Base-by-base conservation (phyloP, 352 stramenopile genomes). In the Phytophthora citricola region DNA sequence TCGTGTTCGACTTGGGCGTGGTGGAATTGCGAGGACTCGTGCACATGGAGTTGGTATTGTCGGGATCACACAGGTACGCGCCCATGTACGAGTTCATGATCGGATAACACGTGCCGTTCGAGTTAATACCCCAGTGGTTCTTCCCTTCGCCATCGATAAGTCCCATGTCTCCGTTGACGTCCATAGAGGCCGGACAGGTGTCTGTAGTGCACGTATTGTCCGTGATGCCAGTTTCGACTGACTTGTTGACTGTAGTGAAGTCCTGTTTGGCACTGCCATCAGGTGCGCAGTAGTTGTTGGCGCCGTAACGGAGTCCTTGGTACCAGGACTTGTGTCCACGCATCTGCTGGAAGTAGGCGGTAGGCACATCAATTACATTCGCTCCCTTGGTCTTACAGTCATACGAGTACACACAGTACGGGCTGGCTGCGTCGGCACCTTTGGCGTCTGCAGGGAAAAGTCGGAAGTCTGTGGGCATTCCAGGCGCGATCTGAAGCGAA, bases 401-500 rank as follows among this genome's bases (percentile, higher is more conserved):
- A 26, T 75, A 71, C 24, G 58, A 61, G 67, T 89, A 91, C 7
- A 90, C 56, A 52, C 80, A 90, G 54, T 62, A 69, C 32, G 69
- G 77, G 15, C 64, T 69, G 45, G 66, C 60, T 0, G 44, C 62
- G 26, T 75, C 65, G 3, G 63, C 62, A 1, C 61, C 52, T n/a
- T 29, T 72, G 0, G 44, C 22, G 15, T 86, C 44, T 58, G 87
- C 55, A 47, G 58, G 39, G 82, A 91, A 93, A 0, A 85, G 36
- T 11, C 81, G 82, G 17, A 87, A 88, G 44, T 88, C 66, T 5
- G 55, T 59, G 0, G 85, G 85, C 74, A 90, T 90, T 7, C 85
- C 89, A 0, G 87, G 87, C 0, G 73, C 75, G 47, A 98, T 85
- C 68, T 98, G 94, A 1, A 97, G 81, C 38, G 92, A 97, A 26